Evolutionary conservation across 148 eudicot species (phyloP).

Genomic region (Diospyros lotus): DNA sequence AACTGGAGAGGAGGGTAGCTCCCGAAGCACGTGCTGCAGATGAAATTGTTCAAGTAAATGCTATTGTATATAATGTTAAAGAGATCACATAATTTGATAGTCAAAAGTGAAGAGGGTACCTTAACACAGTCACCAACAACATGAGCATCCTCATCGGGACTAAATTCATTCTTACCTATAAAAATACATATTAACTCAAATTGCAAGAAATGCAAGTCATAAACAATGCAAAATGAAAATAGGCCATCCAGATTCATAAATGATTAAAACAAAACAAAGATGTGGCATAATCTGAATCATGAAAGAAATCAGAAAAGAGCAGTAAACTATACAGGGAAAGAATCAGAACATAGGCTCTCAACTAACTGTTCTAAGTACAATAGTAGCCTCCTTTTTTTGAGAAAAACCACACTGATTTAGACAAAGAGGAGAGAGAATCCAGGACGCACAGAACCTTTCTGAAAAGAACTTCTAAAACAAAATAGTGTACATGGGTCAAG

Average conservation of each 20-base stretch:
- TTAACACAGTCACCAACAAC: conserved; percentile 97
- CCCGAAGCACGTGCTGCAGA: conserved; percentile 94
- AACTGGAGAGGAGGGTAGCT: conserved; percentile 98
- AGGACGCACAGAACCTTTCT: too few species aligned
- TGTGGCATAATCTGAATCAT: neutral
- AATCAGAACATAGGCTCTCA: neutral
- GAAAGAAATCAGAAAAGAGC: neutral
- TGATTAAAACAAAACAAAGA: neutral
- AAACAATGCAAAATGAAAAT: too few species aligned
- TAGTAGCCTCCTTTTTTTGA: neutral
- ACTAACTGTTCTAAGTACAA: neutral
- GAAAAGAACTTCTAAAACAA: neutral
- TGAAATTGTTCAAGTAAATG: conserved; percentile 15
- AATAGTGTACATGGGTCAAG: neutral
- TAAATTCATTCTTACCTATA: conserved; percentile 87
- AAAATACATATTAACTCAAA: conserved; percentile 14
- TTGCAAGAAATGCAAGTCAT: too few species aligned
- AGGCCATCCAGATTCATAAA: neutral
- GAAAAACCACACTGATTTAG: too few species aligned
- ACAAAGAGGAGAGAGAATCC: too few species aligned
- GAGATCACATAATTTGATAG: neutral
- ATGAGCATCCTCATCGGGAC: conserved; percentile 94
- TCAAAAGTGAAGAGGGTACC: conserved; percentile 33
- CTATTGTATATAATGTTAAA: neutral
- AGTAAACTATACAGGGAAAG: neutral